Conservation (phyloP, 441 rosid species). For the Codiaeum variegatum region DNA sequence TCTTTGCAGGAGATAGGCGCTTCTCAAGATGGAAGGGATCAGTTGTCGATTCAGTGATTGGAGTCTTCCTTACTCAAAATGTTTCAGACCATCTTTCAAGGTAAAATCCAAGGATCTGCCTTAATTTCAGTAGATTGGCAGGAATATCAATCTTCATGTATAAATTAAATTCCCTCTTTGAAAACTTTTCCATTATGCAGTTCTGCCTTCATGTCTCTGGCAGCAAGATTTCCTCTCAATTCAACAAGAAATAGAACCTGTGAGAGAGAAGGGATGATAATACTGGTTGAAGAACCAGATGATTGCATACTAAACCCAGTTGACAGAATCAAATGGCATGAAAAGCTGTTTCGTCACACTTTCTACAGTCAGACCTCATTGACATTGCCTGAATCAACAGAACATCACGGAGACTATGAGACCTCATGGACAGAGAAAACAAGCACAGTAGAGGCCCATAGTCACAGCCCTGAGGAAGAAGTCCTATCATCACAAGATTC, state of each 20-base stretch:
- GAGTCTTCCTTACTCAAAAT: constrained; percentile 97
- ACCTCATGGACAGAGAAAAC: constrained; percentile 39
- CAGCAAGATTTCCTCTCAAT: constrained; percentile 70
- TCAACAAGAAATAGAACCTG: constrained; percentile 31
- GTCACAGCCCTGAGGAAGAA: constrained; percentile 62
- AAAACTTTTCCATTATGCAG: constrained; percentile 45
- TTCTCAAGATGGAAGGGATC: constrained; percentile 99
- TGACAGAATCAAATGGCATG: constrained; percentile 42
- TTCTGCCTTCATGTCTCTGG: constrained; percentile 94
- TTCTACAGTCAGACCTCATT: constrained; percentile 36
- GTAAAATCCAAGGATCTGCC: constrained; percentile 36
- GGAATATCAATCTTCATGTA: constrained; percentile 7
- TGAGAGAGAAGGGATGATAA: constrained; percentile 27
- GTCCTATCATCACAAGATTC: constrained; percentile 47
- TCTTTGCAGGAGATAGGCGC: constrained; percentile 87
- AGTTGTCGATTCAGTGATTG: constrained; percentile 92
- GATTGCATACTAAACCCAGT: constrained; percentile 35
- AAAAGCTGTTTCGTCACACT: constrained; percentile 29
- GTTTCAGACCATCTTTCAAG: constrained; percentile 99
- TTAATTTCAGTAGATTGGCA: constrained; percentile 16
- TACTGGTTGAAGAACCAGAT: constrained; percentile 67
- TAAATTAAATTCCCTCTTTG: constrained; percentile 21
- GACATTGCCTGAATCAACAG: constrained; percentile 34
- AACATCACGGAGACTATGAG: constrained; percentile 35
- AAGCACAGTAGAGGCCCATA: constrained; percentile 36